Conservation (phyloP, 2,329 filamentous ascomycete species). For the Beauveria sp. region DNA sequence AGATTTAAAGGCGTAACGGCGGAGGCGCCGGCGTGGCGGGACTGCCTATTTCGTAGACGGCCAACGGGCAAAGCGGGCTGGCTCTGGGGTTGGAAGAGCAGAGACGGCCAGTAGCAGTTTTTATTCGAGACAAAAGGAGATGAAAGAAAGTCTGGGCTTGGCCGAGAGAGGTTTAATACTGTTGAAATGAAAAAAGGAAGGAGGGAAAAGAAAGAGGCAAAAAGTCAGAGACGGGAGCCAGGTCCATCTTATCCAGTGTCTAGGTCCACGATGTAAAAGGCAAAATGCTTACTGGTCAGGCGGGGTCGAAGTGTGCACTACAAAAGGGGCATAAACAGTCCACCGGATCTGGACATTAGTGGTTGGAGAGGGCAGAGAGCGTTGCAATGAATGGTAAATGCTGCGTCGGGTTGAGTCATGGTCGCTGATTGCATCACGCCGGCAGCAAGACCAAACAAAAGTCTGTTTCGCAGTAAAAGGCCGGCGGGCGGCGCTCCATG, state of each 20-base stretch:
- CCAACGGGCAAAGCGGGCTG: neutral
- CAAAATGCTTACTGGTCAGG: conserved; percentile 10
- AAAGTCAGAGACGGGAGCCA: neutral
- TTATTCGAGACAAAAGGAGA: neutral
- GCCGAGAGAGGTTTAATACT: neutral
- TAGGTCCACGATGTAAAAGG: conserved; percentile 10
- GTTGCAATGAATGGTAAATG: neutral
- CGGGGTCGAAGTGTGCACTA: neutral
- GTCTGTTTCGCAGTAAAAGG: neutral
- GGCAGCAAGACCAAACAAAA: neutral
- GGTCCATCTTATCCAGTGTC: conserved; percentile 10
- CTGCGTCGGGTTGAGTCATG: conserved; percentile 1
- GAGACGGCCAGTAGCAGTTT: no score
- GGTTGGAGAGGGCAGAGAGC: no score
- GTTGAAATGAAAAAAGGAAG: neutral
- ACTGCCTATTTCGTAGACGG: conserved; percentile 5
- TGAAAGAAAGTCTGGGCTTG: neutral
- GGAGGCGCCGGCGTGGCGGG: neutral
- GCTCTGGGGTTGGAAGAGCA: neutral
- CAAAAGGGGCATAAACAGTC: no score
- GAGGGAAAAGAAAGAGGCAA: neutral
- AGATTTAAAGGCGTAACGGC: neutral
- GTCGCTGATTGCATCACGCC: neutral
- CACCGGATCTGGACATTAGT: no score
- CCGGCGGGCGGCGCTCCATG: neutral